Percentiles rank a stretch among this genome's conserved stretches.
These are phyloP conservation scores for Bjerkandera adusta DNA, from an alignment of 1,284 basidiomycete species.

Conservation along the genomic window DNA sequence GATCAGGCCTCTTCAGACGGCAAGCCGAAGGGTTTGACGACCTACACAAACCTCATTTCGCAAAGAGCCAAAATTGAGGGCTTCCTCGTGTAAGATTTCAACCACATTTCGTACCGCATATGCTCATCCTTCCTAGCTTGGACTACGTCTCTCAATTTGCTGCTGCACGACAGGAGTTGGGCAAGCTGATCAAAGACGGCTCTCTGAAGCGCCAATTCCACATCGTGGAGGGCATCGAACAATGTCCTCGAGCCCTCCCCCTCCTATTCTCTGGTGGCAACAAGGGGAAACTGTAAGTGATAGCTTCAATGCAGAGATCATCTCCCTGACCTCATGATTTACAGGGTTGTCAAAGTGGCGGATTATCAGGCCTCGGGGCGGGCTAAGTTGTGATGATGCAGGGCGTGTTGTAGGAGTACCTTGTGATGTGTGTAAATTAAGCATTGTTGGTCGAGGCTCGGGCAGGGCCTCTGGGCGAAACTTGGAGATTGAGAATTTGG, in stretches of 20 bases:
- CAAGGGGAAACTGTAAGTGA: slow-evolving; percentile 76
- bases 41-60: slow-evolving; percentile 67
- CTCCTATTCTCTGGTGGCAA: slow-evolving; percentile 81
- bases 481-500: neutral
- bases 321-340: neutral
- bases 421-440: too few species aligned
- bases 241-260: slow-evolving; percentile 65
- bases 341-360: slow-evolving; percentile 20
- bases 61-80: slow-evolving; percentile 80
- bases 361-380: slow-evolving; percentile 6
- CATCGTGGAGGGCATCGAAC: slow-evolving; percentile 70
- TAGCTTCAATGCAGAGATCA: neutral
- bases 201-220: slow-evolving; percentile 82
- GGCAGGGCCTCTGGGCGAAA: slow-evolving; percentile 4
- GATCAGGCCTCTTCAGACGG: slow-evolving; percentile 37
- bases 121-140: slow-evolving; percentile 39
- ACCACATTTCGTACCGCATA: neutral
- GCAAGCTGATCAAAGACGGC: slow-evolving; percentile 59
- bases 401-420: neutral
- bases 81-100: slow-evolving; percentile 70
- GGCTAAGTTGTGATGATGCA: slow-evolving; percentile 8
- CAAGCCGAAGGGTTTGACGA: slow-evolving; percentile 57
- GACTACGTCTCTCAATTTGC: slow-evolving; percentile 63
- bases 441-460: too few species aligned
- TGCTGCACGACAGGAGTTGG: slow-evolving; percentile 53